Conservation (phyloP, 1,284 basidiomycete genomes). For the Apiotrichum sp. region DNA sequence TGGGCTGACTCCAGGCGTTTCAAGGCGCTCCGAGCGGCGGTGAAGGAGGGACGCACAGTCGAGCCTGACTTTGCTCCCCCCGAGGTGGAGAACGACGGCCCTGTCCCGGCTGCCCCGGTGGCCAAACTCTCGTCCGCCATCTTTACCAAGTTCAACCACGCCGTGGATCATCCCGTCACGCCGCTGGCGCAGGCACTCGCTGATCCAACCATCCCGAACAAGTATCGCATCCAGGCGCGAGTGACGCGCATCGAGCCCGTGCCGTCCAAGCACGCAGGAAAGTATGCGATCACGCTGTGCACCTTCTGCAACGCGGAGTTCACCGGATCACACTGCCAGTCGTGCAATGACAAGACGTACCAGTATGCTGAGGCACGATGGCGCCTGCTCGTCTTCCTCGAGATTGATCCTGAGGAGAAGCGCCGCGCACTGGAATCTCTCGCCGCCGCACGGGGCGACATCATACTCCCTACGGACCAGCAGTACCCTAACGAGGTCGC, state of each 20-base stretch:
- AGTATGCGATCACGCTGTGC: slow-evolving; percentile 12
- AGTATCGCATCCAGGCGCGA: slow-evolving; percentile 26
- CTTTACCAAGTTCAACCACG: slow-evolving; percentile 10
- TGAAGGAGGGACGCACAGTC: too few species aligned
- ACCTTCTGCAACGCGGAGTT: slow-evolving; percentile 5
- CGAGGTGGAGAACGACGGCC: too few species aligned
- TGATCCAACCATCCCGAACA: slow-evolving; percentile 28
- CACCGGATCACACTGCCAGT: slow-evolving; percentile 2
- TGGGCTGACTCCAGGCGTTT: slow-evolving; percentile 13
- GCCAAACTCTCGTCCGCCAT: slow-evolving; percentile 1
- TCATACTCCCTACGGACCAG: not conserved
- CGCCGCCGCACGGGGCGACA: not conserved
- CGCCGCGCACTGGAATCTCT: not conserved
- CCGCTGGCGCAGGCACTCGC: slow-evolving; percentile 17
- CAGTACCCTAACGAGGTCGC: not conserved
- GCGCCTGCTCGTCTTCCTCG: slow-evolving; percentile 10
- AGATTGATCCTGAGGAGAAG: not conserved
- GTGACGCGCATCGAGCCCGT: slow-evolving; percentile 13
- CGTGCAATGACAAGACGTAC: slow-evolving; percentile 10
- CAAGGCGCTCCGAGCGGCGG: not conserved
- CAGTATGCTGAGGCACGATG: slow-evolving; percentile 3
- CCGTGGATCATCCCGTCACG: slow-evolving; percentile 19
- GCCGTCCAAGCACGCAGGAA: not conserved
- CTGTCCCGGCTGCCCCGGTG: not conserved
- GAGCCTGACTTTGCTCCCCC: too few species aligned